Conservation (phyloP, 169 alveolate species). For the Theileria annulata region DNA sequence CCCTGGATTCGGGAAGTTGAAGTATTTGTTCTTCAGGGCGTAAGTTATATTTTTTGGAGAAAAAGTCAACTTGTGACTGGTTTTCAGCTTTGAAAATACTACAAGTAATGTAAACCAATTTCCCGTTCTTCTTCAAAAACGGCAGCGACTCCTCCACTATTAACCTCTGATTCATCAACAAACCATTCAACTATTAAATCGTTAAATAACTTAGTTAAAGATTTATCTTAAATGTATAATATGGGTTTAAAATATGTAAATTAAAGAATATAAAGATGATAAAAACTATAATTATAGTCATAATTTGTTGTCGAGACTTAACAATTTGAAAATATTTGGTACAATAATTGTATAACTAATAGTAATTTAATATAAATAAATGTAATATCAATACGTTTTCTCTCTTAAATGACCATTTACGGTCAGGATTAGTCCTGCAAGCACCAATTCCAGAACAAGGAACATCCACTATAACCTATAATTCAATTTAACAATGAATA, state of each 20-base stretch:
- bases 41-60: conserved; percentile 78
- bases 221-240: background rate
- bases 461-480: conserved; percentile 85
- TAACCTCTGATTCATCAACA: conserved; percentile 72
- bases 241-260: background rate
- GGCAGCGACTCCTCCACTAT: conserved; percentile 77
- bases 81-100: conserved; percentile 86
- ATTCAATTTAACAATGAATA: background rate
- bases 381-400: conserved; percentile 63
- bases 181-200: conserved; percentile 19
- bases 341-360: background rate
- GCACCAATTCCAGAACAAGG: conserved; percentile 95
- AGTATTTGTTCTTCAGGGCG: conserved; percentile 81
- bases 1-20: conserved; percentile 86
- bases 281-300: no score
- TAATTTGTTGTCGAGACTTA: no score
- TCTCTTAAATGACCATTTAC: conserved; percentile 84
- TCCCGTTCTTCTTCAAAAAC: conserved; percentile 82
- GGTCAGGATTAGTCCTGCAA: conserved; percentile 91
- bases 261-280: background rate
- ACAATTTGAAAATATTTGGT: no score
- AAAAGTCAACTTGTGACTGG: conserved; percentile 74
- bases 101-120: conserved; percentile 89
- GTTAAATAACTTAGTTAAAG: no score
- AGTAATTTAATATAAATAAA: background rate